phyloP scores from a whole-genome alignment of 140 eudicot genomes.

The Flaveria floridana region DNA sequence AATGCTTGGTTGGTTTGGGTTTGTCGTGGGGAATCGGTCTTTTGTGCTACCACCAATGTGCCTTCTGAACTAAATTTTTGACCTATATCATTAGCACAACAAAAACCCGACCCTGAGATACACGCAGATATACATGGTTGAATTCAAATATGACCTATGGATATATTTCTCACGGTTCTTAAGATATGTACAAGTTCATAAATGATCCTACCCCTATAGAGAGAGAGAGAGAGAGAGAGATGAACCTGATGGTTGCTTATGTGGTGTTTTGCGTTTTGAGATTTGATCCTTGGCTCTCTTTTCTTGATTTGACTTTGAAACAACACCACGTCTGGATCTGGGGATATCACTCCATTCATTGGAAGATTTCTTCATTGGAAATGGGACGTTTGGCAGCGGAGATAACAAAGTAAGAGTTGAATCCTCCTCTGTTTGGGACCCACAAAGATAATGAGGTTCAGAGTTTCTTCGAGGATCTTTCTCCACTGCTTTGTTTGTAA shows the following conservation, averaged over 20 bases:
- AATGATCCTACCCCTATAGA: too few species aligned
- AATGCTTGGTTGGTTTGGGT: constrained; percentile 30
- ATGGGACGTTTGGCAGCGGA: constrained; percentile 48
- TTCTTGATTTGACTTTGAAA: constrained; percentile 45
- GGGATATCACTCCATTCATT: constrained; percentile 51
- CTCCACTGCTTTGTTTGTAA: constrained; percentile 65
- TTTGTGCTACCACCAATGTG: constrained; percentile 5
- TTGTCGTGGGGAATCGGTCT: constrained; percentile 28
- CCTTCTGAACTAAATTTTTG: constrained; percentile 30
- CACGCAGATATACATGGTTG: too few species aligned
- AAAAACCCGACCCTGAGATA: neutral
- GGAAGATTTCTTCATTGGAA: constrained; percentile 50
- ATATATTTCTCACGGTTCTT: too few species aligned
- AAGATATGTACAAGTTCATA: too few species aligned
- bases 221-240: neutral
- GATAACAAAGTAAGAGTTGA: constrained; percentile 47
- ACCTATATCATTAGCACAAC: constrained; percentile 41
- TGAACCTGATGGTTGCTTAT: constrained; percentile 41
- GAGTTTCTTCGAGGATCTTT: constrained; percentile 65
- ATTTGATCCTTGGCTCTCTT: constrained; percentile 46
- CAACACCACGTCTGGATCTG: constrained; percentile 38
- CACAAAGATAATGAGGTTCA: constrained; percentile 72
- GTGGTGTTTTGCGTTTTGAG: constrained; percentile 35
- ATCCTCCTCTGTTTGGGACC: constrained; percentile 59
- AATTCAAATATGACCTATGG: too few species aligned